Evolutionary conservation across 1,139 yeast species (phyloP), one percentile per base, ranked within the genome.

Genomic region (Chernovozyma sophiae-reginae): DNA sequence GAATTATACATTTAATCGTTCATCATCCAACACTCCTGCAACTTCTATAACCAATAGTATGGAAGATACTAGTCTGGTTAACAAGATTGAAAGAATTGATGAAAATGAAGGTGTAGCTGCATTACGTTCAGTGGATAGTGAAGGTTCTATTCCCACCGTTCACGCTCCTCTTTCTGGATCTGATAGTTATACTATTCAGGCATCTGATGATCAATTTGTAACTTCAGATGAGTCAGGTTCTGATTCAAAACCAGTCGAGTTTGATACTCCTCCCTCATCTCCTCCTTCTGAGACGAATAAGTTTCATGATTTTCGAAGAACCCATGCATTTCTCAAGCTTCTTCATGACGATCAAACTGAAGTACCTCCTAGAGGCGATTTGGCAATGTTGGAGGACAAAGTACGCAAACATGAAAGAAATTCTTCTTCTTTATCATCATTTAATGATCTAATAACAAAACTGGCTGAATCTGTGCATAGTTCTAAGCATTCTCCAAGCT

Each of bases 101-200:
- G 35, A 33, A 23, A 14, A 15, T 23, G 14, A 12, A 11, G 35
- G n/a, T n/a, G 7, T 14, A 7, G 29, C 34, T 20, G 22, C 13
- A 8, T 5, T 25, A 31, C 7, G 6, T 8, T 4, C 30, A 4
- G 19, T 18, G 14, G 31, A 29, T n/a, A 20, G 24, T 18, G 31
- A 29, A 12, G 22, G 24, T 20, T 11, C 31, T 12, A 29, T 14
- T 18, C 31, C 31, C 6, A 20, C 23, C 6, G 23, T 20, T 20
- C 8, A 10, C 6, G 23, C 23, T 7, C 8, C 56, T 29, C 95
- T 95, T 38, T 86, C 61, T 37, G 58, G 47, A 42, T 74, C 77
- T 24, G 85, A 86, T n/a, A 63, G 71, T 36, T 70, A 55, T 42
- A 74, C 68, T 33, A 60, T 51, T 30, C 59, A 44, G 19, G 62